These are phyloP conservation scores for Phanerodontia chrysosporium DNA, from an alignment of 768 basidiomycete genomes.

Conservation along the genomic window DNA sequence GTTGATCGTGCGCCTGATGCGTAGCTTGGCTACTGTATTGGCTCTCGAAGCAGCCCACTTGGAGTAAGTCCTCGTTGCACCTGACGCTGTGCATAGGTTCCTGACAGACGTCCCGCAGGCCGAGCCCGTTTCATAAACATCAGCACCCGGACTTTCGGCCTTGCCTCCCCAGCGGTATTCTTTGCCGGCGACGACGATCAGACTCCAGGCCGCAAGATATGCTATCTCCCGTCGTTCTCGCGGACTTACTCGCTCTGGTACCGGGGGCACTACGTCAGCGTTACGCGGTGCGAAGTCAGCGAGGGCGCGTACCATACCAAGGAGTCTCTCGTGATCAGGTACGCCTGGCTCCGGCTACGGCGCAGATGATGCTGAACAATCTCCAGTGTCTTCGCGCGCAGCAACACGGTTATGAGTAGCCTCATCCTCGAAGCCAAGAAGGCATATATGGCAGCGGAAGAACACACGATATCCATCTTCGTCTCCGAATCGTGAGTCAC, in stretches of 20 bases:
- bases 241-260: slow-evolving; percentile 45
- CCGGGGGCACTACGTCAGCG: slow-evolving; percentile 28
- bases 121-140: slow-evolving; percentile 49
- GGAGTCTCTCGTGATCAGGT: slow-evolving; percentile 42
- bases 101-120: slow-evolving; percentile 12
- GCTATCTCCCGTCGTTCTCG: slow-evolving; percentile 40
- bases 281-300: slow-evolving; percentile 33
- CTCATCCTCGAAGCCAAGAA: slow-evolving; percentile 53
- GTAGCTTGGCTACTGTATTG: slow-evolving; percentile 71
- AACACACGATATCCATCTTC: slow-evolving; percentile 49
- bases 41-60: slow-evolving; percentile 59
- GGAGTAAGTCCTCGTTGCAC: slow-evolving; percentile 36
- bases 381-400: slow-evolving; percentile 46
- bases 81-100: neutral
- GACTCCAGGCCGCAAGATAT: slow-evolving; percentile 22
- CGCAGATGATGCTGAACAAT: neutral
- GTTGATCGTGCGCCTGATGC: neutral
- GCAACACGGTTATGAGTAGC: slow-evolving; percentile 41
- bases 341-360: slow-evolving; percentile 14
- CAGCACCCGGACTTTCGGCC: slow-evolving; percentile 39
- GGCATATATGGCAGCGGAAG: slow-evolving; percentile 46
- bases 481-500: slow-evolving; percentile 38
- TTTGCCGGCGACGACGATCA: slow-evolving; percentile 16
- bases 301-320: slow-evolving; percentile 31
- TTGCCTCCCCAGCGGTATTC: slow-evolving; percentile 27